A percentile compares a stretch with the other conserved stretches of the same genome.
These are phyloP conservation scores for Pythium coloratum DNA, from an alignment of 352 stramenopile genomes.

Conservation along the genomic window DNA sequence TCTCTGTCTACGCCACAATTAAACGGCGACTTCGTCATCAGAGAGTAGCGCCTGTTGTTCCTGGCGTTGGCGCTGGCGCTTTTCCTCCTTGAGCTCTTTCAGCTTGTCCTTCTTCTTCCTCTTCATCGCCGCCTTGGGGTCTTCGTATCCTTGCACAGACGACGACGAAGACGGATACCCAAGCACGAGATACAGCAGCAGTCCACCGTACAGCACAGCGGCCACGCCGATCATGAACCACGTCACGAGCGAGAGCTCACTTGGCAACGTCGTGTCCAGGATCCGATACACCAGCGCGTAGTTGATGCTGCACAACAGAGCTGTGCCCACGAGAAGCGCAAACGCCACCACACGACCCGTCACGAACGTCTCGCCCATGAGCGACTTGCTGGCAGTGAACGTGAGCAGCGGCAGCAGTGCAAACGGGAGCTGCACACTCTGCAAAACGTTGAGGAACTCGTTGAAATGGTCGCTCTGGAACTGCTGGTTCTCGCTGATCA, in stretches of 20 bases:
- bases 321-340: conserved; percentile 40
- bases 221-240: conserved; percentile 23
- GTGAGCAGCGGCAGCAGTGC: conserved; percentile 79
- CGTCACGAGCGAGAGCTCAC: conserved; percentile 28
- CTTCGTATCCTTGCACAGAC: conserved; percentile 23
- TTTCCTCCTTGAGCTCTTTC: conserved; percentile 8
- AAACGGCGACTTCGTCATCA: conserved; percentile 24
- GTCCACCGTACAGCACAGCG: conserved; percentile 34
- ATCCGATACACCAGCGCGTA: conserved; percentile 64
- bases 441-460: conserved; percentile 84
- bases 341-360: conserved; percentile 36
- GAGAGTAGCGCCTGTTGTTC: conserved; percentile 21
- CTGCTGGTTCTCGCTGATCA: conserved; percentile 53
- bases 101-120: conserved; percentile 10
- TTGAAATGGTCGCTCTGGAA: conserved; percentile 71
- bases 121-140: conserved; percentile 3
- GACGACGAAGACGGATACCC: conserved; percentile 37
- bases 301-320: conserved; percentile 60
- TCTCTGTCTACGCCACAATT: neutral
- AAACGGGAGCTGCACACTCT: conserved; percentile 88
- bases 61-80: conserved; percentile 6
- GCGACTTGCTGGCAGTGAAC: conserved; percentile 54
- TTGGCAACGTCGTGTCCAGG: conserved; percentile 35
- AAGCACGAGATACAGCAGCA: conserved; percentile 61
- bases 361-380: conserved; percentile 70